Evolutionary conservation across 164 flowering plant genomes (phyloP), one percentile per base, ranked within the genome.

Genomic region (Brasenia schreberi): DNA sequence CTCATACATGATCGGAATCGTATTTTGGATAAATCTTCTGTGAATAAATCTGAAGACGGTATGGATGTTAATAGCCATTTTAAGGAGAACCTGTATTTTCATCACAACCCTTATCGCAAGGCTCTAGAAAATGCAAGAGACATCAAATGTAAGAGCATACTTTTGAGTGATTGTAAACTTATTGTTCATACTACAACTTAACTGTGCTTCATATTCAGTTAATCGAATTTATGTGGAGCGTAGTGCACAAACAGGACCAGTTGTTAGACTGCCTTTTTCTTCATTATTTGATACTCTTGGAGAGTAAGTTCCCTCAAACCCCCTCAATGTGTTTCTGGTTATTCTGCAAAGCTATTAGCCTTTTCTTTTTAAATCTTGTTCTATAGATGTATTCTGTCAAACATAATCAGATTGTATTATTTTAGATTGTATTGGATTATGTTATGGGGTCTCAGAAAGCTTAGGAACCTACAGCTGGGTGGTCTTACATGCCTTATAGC

Each of bases 211-310:
- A 19, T 7, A 33, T 60, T 65, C 90, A 94, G 99, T 89, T 81
- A 95, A 89, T 77, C 91, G 88, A 18, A 73, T 74, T 5, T 92
- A 91, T 82, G 67, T 85, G 63, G 99, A 88, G 77, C 92, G 92
- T 53, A 88, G 84, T 78, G 87, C 87, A 63, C 83, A 79, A 62
- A 77, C 63, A 82, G 96, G 87, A 65, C 86, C 86, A 58, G 72
- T 80, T 73, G 87, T 87, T 64, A 85, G 90, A 74, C 70, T 94
- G 69, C 88, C 97, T 43, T 94, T 94, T 79, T 96, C 99, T 65
- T 77, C 96, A 73, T 78, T 91, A 42, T 94, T 84, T 81, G 97
- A 94, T 77, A 84, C 96, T 61, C 89, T 91, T 77, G 97, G 93
- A 78, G 74, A 74, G 97, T 94, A 74, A 90, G 96, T 82, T 45